Conservation (phyloP, 169 alveolate species). For the Eimeria praecox region DNA sequence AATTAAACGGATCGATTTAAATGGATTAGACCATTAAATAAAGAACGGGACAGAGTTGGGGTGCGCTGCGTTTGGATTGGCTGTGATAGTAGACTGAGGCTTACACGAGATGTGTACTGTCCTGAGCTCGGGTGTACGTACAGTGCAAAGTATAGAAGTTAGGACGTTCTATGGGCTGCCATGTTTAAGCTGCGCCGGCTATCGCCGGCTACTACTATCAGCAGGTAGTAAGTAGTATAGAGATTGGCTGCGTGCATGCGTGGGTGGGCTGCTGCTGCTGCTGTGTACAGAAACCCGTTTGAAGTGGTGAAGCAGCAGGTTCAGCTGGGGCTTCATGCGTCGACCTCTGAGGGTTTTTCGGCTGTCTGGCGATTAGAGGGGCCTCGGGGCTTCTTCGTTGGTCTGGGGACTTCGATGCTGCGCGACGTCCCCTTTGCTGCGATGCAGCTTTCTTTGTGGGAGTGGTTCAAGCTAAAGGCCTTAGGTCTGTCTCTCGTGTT, state of each 20-base stretch:
- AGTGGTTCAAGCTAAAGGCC: conserved; percentile 47
- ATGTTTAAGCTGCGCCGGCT: neutral
- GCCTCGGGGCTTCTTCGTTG: conserved; percentile 90
- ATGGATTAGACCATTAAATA: neutral
- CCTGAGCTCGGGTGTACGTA: neutral
- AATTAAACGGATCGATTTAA: neutral
- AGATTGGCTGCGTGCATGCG: neutral
- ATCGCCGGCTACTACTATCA: neutral
- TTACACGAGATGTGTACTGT: neutral
- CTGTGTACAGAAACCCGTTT: conserved; percentile 91
- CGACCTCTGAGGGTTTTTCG: conserved; percentile 86
- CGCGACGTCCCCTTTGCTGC: conserved; percentile 96
- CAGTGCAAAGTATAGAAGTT: neutral
- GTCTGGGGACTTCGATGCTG: conserved; percentile 89
- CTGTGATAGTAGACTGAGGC: neutral
- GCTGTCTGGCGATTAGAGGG: conserved; percentile 90
- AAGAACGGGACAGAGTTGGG: neutral
- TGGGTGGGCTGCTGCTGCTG: neutral
- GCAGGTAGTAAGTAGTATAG: neutral
- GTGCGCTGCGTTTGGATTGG: neutral
- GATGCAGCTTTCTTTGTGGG: conserved; percentile 93
- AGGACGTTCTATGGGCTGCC: neutral
- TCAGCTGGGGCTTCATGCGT: conserved; percentile 90
- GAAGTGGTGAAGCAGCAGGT: conserved; percentile 95
- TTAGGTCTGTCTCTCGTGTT: neutral